phyloP scores from a whole-genome alignment of 345 rosid genomes.

The Populus nigra region DNA sequence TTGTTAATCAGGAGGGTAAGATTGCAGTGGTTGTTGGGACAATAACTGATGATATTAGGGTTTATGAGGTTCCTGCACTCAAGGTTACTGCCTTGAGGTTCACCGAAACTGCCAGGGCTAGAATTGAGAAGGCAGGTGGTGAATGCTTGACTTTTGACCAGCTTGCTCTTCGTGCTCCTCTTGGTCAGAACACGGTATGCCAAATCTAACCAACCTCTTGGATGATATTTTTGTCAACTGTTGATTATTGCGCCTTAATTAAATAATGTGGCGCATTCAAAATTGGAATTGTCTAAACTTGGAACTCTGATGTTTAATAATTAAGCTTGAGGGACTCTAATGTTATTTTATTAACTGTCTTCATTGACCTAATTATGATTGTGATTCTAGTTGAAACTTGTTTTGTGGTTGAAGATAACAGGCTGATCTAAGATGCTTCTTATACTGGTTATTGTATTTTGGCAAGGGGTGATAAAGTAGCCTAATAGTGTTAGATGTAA shows the following conservation, averaged over 20 bases:
- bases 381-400: background rate
- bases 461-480: background rate
- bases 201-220: background rate
- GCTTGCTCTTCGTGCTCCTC: constrained; percentile 86
- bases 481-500: background rate
- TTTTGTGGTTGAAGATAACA: background rate
- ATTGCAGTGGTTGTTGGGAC: constrained; percentile 87
- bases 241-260: background rate
- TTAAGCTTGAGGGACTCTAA: background rate
- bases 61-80: constrained; percentile 74
- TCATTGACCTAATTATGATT: background rate
- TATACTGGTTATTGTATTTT: background rate
- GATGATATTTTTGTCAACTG: background rate
- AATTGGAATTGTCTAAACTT: background rate
- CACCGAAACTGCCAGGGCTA: constrained; percentile 90
- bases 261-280: background rate
- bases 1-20: constrained; percentile 55
- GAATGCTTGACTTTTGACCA: constrained; percentile 94
- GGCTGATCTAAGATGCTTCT: background rate
- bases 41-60: constrained; percentile 78
- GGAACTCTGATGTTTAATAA: background rate
- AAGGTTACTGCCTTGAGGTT: constrained; percentile 87
- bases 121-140: constrained; percentile 99
- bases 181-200: constrained; percentile 89
- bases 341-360: background rate